phyloP scores from a whole-genome alignment of 2,329 filamentous ascomycete species.

The Verticillium dahliae region DNA sequence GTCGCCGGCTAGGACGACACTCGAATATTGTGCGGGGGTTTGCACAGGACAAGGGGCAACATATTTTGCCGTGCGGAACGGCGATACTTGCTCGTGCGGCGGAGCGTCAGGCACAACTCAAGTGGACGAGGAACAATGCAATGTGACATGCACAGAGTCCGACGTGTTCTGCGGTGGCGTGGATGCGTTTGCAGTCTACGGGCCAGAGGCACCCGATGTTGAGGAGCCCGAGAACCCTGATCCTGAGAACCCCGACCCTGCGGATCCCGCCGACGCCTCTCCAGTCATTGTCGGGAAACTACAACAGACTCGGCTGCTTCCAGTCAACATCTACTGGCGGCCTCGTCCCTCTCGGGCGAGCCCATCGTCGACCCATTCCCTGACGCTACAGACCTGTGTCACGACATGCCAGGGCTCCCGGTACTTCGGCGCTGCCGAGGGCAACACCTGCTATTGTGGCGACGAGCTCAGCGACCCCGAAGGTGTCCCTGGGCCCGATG shows the following conservation, averaged over 20 bases:
- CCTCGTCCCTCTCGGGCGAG: background rate
- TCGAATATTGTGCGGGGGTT: background rate
- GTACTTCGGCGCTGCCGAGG: background rate
- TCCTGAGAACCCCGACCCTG: background rate
- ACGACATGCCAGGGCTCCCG: background rate
- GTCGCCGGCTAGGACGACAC: background rate
- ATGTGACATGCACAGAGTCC: conserved; percentile 23
- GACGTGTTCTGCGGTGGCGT: conserved; percentile 26
- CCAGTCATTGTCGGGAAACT: background rate
- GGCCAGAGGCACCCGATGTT: conserved; percentile 17
- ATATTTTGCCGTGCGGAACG: background rate
- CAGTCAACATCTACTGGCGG: background rate
- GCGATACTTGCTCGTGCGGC: conserved; percentile 26
- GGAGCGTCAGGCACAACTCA: conserved; percentile 19
- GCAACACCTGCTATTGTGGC: conserved; percentile 21
- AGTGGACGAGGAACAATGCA: conserved; percentile 19
- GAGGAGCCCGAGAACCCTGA: conserved; percentile 4
- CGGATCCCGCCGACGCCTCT: background rate
- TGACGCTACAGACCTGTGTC: background rate
- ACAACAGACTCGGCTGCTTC: background rate
- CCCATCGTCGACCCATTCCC: background rate
- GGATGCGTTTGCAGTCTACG: conserved; percentile 25
- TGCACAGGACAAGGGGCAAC: background rate
- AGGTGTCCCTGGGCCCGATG: conserved; percentile 4
- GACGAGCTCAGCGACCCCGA: conserved; percentile 3